These are phyloP conservation scores for Fusarium austroafricanum DNA, from an alignment of 2,329 filamentous ascomycete species.

Conservation along the genomic window DNA sequence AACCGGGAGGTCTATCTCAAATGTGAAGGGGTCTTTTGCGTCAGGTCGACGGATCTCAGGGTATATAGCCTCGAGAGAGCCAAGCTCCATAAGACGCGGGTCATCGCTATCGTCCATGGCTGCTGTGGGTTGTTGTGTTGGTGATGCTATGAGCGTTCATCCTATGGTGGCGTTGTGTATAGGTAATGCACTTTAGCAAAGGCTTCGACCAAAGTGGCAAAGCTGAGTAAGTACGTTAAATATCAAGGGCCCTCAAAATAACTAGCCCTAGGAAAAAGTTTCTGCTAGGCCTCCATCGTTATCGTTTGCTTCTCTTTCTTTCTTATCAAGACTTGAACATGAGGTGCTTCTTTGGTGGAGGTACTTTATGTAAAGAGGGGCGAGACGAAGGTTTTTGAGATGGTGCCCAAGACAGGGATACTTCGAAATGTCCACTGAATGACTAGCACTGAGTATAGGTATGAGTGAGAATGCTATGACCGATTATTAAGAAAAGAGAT, in stretches of 20 bases:
- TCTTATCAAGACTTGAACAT: constrained; percentile 35
- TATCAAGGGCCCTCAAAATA: constrained; percentile 6
- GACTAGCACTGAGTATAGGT: not conserved
- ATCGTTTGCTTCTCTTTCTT: constrained; percentile 1
- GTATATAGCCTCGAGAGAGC: constrained; percentile 72
- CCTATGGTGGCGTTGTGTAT: constrained; percentile 25
- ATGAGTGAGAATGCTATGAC: not conserved
- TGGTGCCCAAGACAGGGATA: constrained; percentile 18
- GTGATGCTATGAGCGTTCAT: constrained; percentile 36
- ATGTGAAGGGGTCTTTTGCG: constrained; percentile 57
- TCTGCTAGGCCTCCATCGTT: constrained; percentile 33
- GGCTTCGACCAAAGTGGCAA: constrained; percentile 14
- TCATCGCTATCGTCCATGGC: constrained; percentile 60
- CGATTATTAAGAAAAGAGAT: not conserved
- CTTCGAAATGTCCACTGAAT: constrained; percentile 1
- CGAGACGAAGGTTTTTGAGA: constrained; percentile 29
- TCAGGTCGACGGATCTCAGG: constrained; percentile 68
- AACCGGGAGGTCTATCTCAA: constrained; percentile 69
- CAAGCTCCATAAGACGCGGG: constrained; percentile 68
- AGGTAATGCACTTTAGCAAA: constrained; percentile 19
- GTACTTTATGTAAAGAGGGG: constrained; percentile 31
- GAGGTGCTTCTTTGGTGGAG: constrained; percentile 21
- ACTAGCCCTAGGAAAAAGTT: constrained; percentile 3
- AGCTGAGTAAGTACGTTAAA: constrained; percentile 17
- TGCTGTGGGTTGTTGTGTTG: constrained; percentile 15